A percentile compares a stretch with the other conserved stretches of the same genome.
Conservation (phyloP, 1,284 basidiomycete species). For the Somion occarium region DNA sequence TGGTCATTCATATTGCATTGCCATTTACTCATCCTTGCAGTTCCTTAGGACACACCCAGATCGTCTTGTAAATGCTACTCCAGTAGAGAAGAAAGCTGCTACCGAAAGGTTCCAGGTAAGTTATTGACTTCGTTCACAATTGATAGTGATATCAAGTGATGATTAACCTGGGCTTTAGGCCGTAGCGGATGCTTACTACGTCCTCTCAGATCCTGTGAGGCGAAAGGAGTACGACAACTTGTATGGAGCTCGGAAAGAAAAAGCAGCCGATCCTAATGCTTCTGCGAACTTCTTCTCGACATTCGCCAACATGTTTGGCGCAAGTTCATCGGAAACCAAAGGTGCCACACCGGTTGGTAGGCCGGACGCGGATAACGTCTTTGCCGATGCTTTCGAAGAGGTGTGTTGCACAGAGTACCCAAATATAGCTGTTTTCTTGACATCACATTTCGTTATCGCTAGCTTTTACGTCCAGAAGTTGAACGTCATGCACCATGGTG, state of each 20-base stretch:
- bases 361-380: conserved; percentile 78
- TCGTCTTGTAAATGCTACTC: conserved; percentile 71
- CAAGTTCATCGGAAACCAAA: conserved; percentile 25
- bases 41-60: conserved; percentile 81
- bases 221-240: conserved; percentile 80
- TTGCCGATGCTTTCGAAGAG: conserved; percentile 89
- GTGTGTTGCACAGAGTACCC: conserved; percentile 35
- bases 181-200: conserved; percentile 95
- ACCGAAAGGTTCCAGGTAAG: conserved; percentile 82
- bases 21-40: conserved; percentile 12
- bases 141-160: neutral
- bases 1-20: neutral
- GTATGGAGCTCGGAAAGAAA: conserved; percentile 48
- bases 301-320: conserved; percentile 67
- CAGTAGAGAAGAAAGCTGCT: conserved; percentile 65
- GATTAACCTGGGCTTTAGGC: conserved; percentile 40
- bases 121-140: neutral
- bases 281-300: conserved; percentile 76
- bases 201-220: conserved; percentile 80
- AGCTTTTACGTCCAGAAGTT: conserved; percentile 78
- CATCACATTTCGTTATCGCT: neutral
- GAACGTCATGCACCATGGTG: conserved; percentile 67
- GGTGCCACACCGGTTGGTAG: conserved; percentile 32
- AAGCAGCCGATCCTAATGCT: conserved; percentile 57
- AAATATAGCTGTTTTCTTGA: neutral